These are phyloP conservation scores for Coemansia javaensis DNA, from an alignment of 192 early-diverging fungal species.

Conservation along the genomic window DNA sequence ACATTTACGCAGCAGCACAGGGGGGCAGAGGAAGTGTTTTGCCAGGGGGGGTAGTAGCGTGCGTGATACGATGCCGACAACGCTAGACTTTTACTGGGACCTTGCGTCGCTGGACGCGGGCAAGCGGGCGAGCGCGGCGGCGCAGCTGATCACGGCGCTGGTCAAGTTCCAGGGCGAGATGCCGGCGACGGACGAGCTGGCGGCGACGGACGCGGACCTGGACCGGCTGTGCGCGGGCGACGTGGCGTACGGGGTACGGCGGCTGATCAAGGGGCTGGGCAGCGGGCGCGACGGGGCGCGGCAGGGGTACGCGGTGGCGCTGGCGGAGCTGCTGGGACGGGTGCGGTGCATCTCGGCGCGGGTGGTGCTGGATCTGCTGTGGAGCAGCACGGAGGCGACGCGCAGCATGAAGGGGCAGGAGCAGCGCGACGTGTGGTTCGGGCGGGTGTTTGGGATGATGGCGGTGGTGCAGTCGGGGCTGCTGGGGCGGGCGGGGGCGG, in stretches of 20 bases:
- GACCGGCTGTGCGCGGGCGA: slow-evolving; percentile 68
- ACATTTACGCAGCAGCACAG: neutral
- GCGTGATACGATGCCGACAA: slow-evolving; percentile 44
- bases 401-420: slow-evolving; percentile 80
- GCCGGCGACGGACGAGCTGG: slow-evolving; percentile 20
- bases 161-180: slow-evolving; percentile 51
- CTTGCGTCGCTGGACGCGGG: slow-evolving; percentile 70
- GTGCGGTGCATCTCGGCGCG: slow-evolving; percentile 52
- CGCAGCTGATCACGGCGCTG: slow-evolving; percentile 57
- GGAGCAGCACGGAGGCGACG: slow-evolving; percentile 54
- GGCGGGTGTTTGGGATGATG: slow-evolving; percentile 85
- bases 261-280: slow-evolving; percentile 84
- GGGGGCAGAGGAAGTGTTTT: too few species aligned
- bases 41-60: too few species aligned
- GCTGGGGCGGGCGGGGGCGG: slow-evolving; percentile 55
- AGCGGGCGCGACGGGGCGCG: slow-evolving; percentile 82
- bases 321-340: slow-evolving; percentile 70
- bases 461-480: slow-evolving; percentile 77
- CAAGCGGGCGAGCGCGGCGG: slow-evolving; percentile 62
- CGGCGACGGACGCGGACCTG: slow-evolving; percentile 58
- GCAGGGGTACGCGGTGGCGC: slow-evolving; percentile 92
- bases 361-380: slow-evolving; percentile 66
- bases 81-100: slow-evolving; percentile 70
- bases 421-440: slow-evolving; percentile 83
- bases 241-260: slow-evolving; percentile 79